Percentiles rank a stretch among this genome's conserved stretches.
These are phyloP conservation scores for Phlebiopsis gigantea DNA, from an alignment of 768 basidiomycete species.

Conservation along the genomic window DNA sequence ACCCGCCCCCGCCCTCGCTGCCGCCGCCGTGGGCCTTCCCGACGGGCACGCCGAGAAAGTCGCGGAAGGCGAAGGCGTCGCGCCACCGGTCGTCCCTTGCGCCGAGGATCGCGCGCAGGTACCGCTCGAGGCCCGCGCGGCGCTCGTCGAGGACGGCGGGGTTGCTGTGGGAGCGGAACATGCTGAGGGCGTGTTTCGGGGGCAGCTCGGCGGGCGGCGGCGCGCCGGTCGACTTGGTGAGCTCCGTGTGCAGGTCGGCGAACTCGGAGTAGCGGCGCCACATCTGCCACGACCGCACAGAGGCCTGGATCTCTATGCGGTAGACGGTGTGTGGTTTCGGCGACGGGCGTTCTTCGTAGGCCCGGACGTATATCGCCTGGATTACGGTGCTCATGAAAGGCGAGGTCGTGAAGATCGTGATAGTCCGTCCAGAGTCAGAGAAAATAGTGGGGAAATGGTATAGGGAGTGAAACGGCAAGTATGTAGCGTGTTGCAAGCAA, in stretches of 20 bases:
- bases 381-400: conserved; percentile 44
- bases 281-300: conserved; percentile 90
- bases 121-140: conserved; percentile 68
- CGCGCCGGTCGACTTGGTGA: conserved; percentile 74
- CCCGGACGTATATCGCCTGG: conserved; percentile 67
- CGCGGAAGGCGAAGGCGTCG: conserved; percentile 69
- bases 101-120: conserved; percentile 81
- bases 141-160: conserved; percentile 72
- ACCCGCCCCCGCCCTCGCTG: conserved; percentile 20
- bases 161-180: conserved; percentile 56
- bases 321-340: conserved; percentile 84
- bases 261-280: conserved; percentile 96
- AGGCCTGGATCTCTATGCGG: conserved; percentile 78
- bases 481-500: not conserved
- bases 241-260: conserved; percentile 76
- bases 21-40: conserved; percentile 41
- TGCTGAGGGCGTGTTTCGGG: conserved; percentile 73
- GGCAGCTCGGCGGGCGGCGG: conserved; percentile 79
- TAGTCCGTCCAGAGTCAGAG: not conserved
- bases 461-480: not conserved
- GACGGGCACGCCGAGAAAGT: conserved; percentile 82
- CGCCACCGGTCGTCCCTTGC: conserved; percentile 83
- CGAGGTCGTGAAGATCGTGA: no score
- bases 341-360: conserved; percentile 57
- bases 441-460: not conserved